phyloP scores from a whole-genome alignment of 1,284 basidiomycete genomes.

The Pyrrhoderma noxium region DNA sequence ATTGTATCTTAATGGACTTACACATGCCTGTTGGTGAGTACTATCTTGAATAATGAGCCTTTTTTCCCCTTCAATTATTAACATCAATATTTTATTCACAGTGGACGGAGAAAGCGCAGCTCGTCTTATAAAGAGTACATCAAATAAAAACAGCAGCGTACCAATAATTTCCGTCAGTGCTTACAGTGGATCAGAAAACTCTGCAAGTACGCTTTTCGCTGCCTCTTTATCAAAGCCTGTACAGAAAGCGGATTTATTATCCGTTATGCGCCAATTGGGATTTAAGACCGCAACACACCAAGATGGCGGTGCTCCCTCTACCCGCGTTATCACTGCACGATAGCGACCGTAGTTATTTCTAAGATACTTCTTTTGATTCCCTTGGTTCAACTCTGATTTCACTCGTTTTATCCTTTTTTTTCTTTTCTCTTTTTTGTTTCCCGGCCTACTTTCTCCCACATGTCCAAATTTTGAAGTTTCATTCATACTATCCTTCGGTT shows the following conservation, averaged over 20 bases:
- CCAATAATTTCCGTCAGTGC: conserved; percentile 91
- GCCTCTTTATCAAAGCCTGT: conserved; percentile 84
- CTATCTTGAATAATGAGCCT: neutral
- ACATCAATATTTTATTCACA: conserved; percentile 25
- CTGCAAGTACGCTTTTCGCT: conserved; percentile 71
- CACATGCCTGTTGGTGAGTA: conserved; percentile 83
- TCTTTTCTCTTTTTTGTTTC: conserved; percentile 24
- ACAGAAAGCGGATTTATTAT: conserved; percentile 77
- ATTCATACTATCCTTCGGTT: neutral
- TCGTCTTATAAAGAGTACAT: conserved; percentile 90
- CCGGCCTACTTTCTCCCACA: too few species aligned
- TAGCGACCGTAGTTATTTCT: too few species aligned
- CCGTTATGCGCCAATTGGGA: conserved; percentile 75
- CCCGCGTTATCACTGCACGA: conserved; percentile 40
- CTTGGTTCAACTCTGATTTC: neutral
- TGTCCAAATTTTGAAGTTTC: conserved; percentile 8
- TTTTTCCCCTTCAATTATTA: neutral
- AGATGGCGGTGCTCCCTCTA: conserved; percentile 32
- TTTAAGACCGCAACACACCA: conserved; percentile 81
- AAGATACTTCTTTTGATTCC: neutral
- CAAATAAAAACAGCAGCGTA: conserved; percentile 80
- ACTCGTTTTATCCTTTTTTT: conserved; percentile 25
- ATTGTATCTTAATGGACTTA: conserved; percentile 84
- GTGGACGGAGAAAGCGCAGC: conserved; percentile 91
- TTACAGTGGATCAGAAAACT: conserved; percentile 63